phyloP scores from a whole-genome alignment of 148 eudicot species.

The Cornus florida region DNA sequence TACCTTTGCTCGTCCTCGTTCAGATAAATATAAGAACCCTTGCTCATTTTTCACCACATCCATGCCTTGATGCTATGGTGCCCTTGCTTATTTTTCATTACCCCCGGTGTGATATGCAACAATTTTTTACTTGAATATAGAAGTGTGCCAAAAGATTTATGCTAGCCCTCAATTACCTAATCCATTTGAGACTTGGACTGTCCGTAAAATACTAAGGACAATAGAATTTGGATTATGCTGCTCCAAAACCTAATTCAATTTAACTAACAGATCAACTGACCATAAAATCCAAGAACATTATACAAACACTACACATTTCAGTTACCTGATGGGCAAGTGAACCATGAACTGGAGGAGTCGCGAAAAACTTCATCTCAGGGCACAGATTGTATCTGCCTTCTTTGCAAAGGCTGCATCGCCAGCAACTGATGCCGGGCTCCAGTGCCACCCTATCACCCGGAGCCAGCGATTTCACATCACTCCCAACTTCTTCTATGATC shows the following conservation, averaged over 20 bases:
- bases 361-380: slow-evolving; percentile 91
- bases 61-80: no score
- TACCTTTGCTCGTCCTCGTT: no score
- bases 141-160: no score
- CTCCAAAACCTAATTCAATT: neutral
- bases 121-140: no score
- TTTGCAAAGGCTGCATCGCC: slow-evolving; percentile 59
- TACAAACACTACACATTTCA: neutral
- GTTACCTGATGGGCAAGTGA: slow-evolving; percentile 81
- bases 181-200: no score
- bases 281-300: neutral
- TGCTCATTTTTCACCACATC: no score
- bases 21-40: no score
- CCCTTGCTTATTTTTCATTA: no score
- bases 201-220: no score
- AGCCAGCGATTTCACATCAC: slow-evolving; percentile 60
- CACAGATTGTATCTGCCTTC: slow-evolving; percentile 82
- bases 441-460: slow-evolving; percentile 73
- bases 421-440: slow-evolving; percentile 86
- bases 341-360: slow-evolving; percentile 85
- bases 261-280: neutral
- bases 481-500: slow-evolving; percentile 76
- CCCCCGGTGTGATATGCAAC: no score
- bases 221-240: neutral
- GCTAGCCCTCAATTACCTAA: no score